Conservation (phyloP, 2,329 filamentous ascomycete genomes). For the Calonectria hawksworthii region DNA sequence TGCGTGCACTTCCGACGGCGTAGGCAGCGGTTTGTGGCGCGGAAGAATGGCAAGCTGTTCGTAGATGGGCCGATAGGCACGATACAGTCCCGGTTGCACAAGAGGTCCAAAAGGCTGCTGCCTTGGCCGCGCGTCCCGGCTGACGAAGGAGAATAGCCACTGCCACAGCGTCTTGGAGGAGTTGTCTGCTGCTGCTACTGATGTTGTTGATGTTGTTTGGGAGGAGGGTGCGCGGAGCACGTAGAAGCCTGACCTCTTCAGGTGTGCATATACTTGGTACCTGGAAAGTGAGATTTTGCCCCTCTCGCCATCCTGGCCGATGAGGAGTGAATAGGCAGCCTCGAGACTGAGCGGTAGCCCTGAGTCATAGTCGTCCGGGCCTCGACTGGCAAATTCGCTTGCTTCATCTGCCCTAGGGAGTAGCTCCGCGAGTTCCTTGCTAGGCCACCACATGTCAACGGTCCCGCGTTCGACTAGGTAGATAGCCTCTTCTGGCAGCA, state of each 20-base stretch:
- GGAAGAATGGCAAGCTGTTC: conserved; percentile 81
- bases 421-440: conserved; percentile 63
- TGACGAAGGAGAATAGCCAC: conserved; percentile 67
- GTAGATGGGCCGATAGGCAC: conserved; percentile 80
- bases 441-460: conserved; percentile 89
- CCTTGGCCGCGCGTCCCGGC: conserved; percentile 40
- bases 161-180: conserved; percentile 58
- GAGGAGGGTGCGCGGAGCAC: conserved; percentile 74
- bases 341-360: conserved; percentile 92
- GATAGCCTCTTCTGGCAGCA: conserved; percentile 92
- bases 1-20: conserved; percentile 43
- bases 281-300: conserved; percentile 79
- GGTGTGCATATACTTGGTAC: conserved; percentile 88
- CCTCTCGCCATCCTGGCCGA: conserved; percentile 76
- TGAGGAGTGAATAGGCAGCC: conserved; percentile 87
- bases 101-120: conserved; percentile 66
- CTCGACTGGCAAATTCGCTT: conserved; percentile 37
- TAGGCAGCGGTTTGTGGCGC: conserved; percentile 70
- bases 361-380: conserved; percentile 64
- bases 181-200: conserved; percentile 29
- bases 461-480: conserved; percentile 91
- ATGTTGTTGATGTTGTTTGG: conserved; percentile 33
- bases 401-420: conserved; percentile 54
- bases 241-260: conserved; percentile 87
- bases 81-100: conserved; percentile 73